Evolutionary conservation across 1,284 basidiomycete genomes (phyloP).

Genomic region (Hemileia vastatrix): DNA sequence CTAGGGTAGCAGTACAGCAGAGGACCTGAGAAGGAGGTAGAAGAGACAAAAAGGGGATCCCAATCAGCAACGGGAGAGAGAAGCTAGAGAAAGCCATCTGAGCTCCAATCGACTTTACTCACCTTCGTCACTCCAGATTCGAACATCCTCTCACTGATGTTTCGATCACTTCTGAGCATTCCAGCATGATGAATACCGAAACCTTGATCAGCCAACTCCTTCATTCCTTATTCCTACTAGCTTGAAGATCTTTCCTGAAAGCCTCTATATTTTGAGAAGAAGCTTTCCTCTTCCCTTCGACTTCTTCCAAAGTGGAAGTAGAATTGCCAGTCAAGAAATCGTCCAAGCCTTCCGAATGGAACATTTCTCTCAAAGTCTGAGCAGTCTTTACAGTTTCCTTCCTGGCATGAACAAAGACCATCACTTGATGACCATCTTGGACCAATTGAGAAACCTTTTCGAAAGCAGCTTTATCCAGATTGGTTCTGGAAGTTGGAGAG

Average conservation of each 20-base stretch:
- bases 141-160: slow-evolving; percentile 92
- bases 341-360: slow-evolving; percentile 45
- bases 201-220: slow-evolving; percentile 77
- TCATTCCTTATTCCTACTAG: slow-evolving; percentile 94
- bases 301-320: too few species aligned
- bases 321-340: slow-evolving; percentile 25
- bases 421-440: slow-evolving; percentile 83
- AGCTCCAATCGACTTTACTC: slow-evolving; percentile 16
- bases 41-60: slow-evolving; percentile 6
- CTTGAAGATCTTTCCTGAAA: slow-evolving; percentile 67
- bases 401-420: slow-evolving; percentile 99
- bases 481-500: slow-evolving; percentile 63
- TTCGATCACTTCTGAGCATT: slow-evolving; percentile 88
- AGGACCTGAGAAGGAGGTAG: slow-evolving; percentile 74
- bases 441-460: slow-evolving; percentile 73
- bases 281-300: neutral
- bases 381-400: slow-evolving; percentile 97
- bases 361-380: slow-evolving; percentile 67
- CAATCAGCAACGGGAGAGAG: neutral
- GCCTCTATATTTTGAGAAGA: slow-evolving; percentile 58
- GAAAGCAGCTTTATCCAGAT: slow-evolving; percentile 79
- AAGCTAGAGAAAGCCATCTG: too few species aligned
- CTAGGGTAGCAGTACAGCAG: slow-evolving; percentile 95
- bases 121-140: slow-evolving; percentile 84
- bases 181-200: slow-evolving; percentile 99